A percentile compares a stretch with the other conserved stretches of the same genome.
Evolutionary conservation across 1,284 basidiomycete species (phyloP).

Genomic region (Apiotrichum porosum): DNA sequence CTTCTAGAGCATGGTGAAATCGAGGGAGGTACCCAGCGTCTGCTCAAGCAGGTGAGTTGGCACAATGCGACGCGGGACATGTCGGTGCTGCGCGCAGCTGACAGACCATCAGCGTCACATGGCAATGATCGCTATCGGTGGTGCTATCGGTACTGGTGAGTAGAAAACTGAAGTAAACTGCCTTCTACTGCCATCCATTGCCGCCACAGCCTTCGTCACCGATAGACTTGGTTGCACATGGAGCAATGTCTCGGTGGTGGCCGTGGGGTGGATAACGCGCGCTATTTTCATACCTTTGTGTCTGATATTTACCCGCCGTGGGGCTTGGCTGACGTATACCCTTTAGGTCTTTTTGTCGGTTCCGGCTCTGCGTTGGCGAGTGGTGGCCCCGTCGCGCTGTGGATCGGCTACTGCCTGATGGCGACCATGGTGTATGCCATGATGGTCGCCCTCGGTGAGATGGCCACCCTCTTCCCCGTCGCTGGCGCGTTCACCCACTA

Average conservation of each 20-base stretch:
- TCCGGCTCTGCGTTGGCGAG: slow-evolving; percentile 49
- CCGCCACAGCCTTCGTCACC: neutral
- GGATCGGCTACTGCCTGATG: slow-evolving; percentile 44
- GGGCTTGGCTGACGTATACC: neutral
- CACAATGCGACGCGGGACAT: no score
- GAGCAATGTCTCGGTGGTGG: no score
- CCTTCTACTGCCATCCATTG: no score
- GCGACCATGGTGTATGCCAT: slow-evolving; percentile 39
- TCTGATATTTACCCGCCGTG: no score
- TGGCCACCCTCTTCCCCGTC: slow-evolving; percentile 46
- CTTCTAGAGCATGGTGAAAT: slow-evolving; percentile 4
- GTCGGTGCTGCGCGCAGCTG: no score
- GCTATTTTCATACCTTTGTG: no score
- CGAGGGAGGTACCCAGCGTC: slow-evolving; percentile 27
- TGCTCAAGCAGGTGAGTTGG: slow-evolving; percentile 20
- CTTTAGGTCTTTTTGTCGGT: slow-evolving; percentile 52
- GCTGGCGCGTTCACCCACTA: slow-evolving; percentile 44
- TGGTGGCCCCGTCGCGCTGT: slow-evolving; percentile 51
- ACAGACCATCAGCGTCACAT: slow-evolving; percentile 29
- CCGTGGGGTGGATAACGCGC: no score
- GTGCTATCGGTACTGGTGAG: slow-evolving; percentile 33
- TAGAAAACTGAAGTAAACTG: no score
- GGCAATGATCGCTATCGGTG: slow-evolving; percentile 53
- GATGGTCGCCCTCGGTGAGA: slow-evolving; percentile 48
- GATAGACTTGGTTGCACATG: no score